A percentile compares a stretch with the other conserved stretches of the same genome.
These are phyloP conservation scores for Verticillium tricorpus DNA, from an alignment of 2,329 filamentous ascomycete genomes.

Conservation along the genomic window DNA sequence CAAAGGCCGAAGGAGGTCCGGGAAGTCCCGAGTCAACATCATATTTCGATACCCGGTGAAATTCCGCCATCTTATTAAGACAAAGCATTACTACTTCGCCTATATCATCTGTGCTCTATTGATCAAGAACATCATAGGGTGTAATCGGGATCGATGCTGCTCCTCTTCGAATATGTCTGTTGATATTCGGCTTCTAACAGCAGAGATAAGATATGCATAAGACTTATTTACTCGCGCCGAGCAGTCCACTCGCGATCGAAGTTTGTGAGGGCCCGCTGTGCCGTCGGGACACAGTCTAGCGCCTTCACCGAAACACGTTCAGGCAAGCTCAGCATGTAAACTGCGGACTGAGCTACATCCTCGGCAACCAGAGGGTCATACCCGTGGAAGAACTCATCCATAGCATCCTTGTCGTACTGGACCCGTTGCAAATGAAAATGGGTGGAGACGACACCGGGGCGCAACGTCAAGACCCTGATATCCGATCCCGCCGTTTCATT, in stretches of 20 bases:
- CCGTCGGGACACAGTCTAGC: constrained; percentile 39
- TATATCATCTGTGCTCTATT: no score
- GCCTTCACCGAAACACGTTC: constrained; percentile 34
- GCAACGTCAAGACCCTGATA: constrained; percentile 39
- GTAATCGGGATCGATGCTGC: neutral
- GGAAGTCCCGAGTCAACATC: no score
- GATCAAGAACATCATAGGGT: no score
- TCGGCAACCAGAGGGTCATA: constrained; percentile 29
- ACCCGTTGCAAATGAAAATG: constrained; percentile 43
- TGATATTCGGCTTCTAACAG: no score
- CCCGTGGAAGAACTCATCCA: constrained; percentile 32
- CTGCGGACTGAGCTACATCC: constrained; percentile 36
- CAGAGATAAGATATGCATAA: no score
- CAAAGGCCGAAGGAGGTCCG: no score
- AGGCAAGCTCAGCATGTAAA: constrained; percentile 36
- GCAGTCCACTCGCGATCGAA: neutral
- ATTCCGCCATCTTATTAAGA: no score
- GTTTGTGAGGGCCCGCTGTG: neutral
- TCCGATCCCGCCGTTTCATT: constrained; percentile 41
- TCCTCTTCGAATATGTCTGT: neutral
- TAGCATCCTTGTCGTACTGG: constrained; percentile 30
- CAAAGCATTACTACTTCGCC: no score
- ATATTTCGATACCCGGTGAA: no score
- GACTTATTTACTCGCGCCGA: neutral
- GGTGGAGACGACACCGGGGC: constrained; percentile 42